These are phyloP conservation scores for Bauhinia variegata DNA, from an alignment of 306 rosid species.

Conservation along the genomic window DNA sequence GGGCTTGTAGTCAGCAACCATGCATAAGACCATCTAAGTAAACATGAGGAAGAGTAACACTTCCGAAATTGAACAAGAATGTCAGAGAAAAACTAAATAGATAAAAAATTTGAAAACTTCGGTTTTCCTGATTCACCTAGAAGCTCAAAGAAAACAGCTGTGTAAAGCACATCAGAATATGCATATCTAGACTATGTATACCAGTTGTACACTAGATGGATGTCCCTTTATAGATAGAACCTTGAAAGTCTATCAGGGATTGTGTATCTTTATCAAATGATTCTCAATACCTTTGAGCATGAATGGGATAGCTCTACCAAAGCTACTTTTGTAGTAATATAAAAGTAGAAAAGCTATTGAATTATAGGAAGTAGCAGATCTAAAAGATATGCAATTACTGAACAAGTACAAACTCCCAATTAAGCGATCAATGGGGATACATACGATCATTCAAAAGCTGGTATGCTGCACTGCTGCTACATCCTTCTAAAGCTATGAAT, in stretches of 20 bases:
- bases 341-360: constrained; percentile 30
- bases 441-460: constrained; percentile 65
- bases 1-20: constrained; percentile 8
- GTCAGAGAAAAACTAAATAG: constrained; percentile 14
- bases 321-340: neutral
- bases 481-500: constrained; percentile 60
- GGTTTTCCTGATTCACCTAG: constrained; percentile 24
- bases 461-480: constrained; percentile 61
- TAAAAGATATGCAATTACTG: constrained; percentile 14
- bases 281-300: neutral
- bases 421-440: constrained; percentile 36
- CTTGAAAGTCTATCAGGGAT: neutral
- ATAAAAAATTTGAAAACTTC: constrained; percentile 12
- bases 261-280: neutral
- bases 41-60: neutral
- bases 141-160: constrained; percentile 22
- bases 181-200: constrained; percentile 1
- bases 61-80: constrained; percentile 9
- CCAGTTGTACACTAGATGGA: constrained; percentile 11
- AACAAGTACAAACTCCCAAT: constrained; percentile 19
- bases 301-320: neutral
- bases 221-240: neutral
- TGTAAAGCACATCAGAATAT: constrained; percentile 11
- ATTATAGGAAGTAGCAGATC: neutral
- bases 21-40: constrained; percentile 16